Conservation (phyloP, 352 stramenopile species). For the Nothophytophthora sp. region DNA sequence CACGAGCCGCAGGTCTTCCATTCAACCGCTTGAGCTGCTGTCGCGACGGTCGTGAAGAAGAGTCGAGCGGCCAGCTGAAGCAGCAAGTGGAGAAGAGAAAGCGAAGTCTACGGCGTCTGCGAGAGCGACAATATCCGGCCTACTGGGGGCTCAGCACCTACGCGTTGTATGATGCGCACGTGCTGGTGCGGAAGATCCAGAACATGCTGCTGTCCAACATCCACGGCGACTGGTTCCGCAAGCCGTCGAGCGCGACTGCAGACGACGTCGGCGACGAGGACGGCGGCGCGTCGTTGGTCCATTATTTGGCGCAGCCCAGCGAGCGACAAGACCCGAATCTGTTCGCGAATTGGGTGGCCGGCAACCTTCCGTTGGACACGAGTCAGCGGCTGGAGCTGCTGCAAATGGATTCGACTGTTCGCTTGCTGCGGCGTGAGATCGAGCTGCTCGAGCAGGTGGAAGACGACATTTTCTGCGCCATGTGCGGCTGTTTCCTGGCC, state of each 20-base stretch:
- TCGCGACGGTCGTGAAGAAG: conserved; percentile 3
- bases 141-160: conserved; percentile 57
- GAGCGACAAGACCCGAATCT: conserved; percentile 59
- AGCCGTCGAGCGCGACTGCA: conserved; percentile 16
- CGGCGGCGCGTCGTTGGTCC: conserved; percentile 20
- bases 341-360: conserved; percentile 82
- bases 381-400: conserved; percentile 58
- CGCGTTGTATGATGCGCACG: conserved; percentile 54
- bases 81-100: conserved; percentile 2
- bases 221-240: conserved; percentile 74
- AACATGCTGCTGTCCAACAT: conserved; percentile 67
- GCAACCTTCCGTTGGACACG: conserved; percentile 69
- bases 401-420: conserved; percentile 59
- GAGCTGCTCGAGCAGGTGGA: conserved; percentile 56
- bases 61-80: no score
- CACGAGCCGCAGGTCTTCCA: conserved; percentile 38
- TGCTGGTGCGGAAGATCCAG: conserved; percentile 69
- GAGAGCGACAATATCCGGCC: conserved; percentile 33
- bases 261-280: conserved; percentile 3
- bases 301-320: conserved; percentile 38
- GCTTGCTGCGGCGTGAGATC: conserved; percentile 57
- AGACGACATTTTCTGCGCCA: conserved; percentile 67
- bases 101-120: conserved; percentile 15
- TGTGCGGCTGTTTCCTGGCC: conserved; percentile 61
- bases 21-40: conserved; percentile 29